These are phyloP conservation scores for Intubia oerlemansii DNA, from an alignment of 2,329 filamentous ascomycete genomes.

Conservation along the genomic window DNA sequence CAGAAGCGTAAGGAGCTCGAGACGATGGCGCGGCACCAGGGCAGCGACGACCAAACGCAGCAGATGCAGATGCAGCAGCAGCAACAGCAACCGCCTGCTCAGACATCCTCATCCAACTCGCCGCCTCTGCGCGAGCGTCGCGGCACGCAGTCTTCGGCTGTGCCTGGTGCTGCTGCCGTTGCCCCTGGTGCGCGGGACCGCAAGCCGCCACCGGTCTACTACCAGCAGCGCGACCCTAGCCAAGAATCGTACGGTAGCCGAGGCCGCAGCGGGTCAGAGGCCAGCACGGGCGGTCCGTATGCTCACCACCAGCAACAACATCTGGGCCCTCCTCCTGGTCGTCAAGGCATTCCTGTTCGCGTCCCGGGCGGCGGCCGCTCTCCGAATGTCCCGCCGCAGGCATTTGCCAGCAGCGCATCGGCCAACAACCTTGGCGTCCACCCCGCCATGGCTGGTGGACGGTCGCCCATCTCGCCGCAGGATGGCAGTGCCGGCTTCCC, in stretches of 20 bases:
- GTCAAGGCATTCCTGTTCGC: too few relatives aligned
- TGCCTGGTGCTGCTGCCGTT: too few relatives aligned
- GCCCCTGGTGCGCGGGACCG: too few relatives aligned
- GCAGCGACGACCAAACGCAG: too few relatives aligned
- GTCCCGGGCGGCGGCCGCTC: conserved; percentile 25
- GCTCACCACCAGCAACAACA: too few relatives aligned
- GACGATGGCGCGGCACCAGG: conserved; percentile 20
- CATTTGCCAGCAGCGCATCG: conserved; percentile 13
- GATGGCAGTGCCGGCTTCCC: conserved; percentile 10
- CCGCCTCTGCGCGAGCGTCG: conserved; percentile 2
- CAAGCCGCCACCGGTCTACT: conserved; percentile 21
- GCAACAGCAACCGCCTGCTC: not conserved
- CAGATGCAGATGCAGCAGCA: too few relatives aligned
- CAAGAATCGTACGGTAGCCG: conserved; percentile 18
- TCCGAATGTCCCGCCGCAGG: conserved; percentile 24
- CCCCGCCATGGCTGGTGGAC: conserved; percentile 5
- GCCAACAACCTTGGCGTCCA: conserved; percentile 16
- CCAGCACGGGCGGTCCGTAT: too few relatives aligned
- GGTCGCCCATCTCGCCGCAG: conserved; percentile 24
- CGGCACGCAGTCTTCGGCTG: conserved; percentile 11
- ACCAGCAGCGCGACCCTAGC: conserved; percentile 21
- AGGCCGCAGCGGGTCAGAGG: conserved; percentile 32
- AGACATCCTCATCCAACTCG: not conserved
- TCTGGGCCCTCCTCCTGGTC: too few relatives aligned
- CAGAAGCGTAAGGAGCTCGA: conserved; percentile 34